Conservation (phyloP, 805 yeast genomes). For the Nakazawaea holstii region DNA sequence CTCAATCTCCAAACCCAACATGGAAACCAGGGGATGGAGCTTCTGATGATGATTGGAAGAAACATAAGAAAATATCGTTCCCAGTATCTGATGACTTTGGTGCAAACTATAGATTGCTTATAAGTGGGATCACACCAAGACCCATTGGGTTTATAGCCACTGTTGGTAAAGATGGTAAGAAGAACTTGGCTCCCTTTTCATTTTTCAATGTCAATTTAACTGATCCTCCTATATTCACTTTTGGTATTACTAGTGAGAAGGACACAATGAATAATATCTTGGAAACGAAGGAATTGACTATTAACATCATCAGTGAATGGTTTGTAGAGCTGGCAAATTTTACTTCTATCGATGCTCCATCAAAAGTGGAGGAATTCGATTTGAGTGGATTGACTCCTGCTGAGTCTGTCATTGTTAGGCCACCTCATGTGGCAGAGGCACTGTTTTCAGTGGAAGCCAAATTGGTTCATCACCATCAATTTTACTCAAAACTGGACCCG, state of each 20-base stretch:
- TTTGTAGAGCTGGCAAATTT: slow-evolving; percentile 59
- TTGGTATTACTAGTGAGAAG: slow-evolving; percentile 47
- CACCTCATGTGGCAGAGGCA: slow-evolving; percentile 56
- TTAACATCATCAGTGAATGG: slow-evolving; percentile 59
- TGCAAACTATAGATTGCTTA: slow-evolving; percentile 45
- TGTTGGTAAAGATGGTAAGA: slow-evolving; percentile 32
- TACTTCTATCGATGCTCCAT: slow-evolving; percentile 41
- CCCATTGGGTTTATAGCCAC: slow-evolving; percentile 58
- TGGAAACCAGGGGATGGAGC: slow-evolving; percentile 51
- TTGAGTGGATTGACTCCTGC: slow-evolving; percentile 46
- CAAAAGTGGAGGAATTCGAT: slow-evolving; percentile 49
- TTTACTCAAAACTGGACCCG: slow-evolving; percentile 35
- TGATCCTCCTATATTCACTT: slow-evolving; percentile 55
- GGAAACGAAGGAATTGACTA: slow-evolving; percentile 47
- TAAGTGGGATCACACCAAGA: slow-evolving; percentile 52
- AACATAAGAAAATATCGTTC: slow-evolving; percentile 37
- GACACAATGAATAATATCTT: slow-evolving; percentile 45
- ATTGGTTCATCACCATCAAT: slow-evolving; percentile 36
- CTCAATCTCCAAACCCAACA: slow-evolving; percentile 20
- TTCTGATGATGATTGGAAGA: slow-evolving; percentile 35
- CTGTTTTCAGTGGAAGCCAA: slow-evolving; percentile 57
- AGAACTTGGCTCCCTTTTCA: slow-evolving; percentile 58
- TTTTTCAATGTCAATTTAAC: slow-evolving; percentile 40
- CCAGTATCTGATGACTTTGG: slow-evolving; percentile 43
- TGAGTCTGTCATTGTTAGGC: slow-evolving; percentile 38